A percentile compares a stretch with the other conserved stretches of the same genome.
Conservation (phyloP, 208 protist species). For the Endotrypanum monterogeii region DNA sequence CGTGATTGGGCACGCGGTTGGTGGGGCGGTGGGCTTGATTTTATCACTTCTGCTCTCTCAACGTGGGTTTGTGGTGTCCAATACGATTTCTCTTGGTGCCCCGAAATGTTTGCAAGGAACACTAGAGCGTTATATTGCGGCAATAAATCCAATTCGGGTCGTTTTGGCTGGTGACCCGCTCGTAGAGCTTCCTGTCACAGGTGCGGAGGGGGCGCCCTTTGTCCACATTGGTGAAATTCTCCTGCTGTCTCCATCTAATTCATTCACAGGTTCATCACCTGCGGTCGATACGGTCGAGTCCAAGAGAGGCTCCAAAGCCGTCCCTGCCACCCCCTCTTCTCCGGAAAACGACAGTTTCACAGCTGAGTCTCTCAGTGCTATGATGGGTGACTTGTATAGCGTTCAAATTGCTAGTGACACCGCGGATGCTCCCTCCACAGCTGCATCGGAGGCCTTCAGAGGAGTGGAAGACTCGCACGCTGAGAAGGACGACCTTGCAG, state of each 20-base stretch:
- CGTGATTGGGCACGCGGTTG: constrained; percentile 78
- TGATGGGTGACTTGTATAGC: constrained; percentile 8
- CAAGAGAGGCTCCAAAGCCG: neutral
- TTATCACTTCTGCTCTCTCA: constrained; percentile 55
- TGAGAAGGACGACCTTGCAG: constrained; percentile 10
- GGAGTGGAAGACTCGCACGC: neutral
- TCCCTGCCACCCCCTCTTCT: neutral
- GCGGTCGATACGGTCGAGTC: no score
- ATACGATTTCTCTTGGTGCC: constrained; percentile 73
- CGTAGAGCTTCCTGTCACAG: constrained; percentile 79
- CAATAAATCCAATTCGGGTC: constrained; percentile 74
- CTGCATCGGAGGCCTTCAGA: neutral
- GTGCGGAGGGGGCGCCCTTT: constrained; percentile 72
- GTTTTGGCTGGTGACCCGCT: constrained; percentile 82
- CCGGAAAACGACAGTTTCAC: constrained; percentile 17
- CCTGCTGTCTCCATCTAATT: constrained; percentile 34
- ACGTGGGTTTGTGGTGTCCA: constrained; percentile 72
- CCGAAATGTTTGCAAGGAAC: constrained; percentile 69
- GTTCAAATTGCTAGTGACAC: neutral
- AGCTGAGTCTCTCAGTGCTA: constrained; percentile 27
- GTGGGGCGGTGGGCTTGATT: constrained; percentile 66
- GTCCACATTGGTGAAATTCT: constrained; percentile 85
- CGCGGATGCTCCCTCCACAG: neutral
- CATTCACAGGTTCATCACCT: neutral
- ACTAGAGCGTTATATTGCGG: constrained; percentile 62